phyloP scores from a whole-genome alignment of 2,329 filamentous ascomycete genomes.

The Neoascochyta sp. region DNA sequence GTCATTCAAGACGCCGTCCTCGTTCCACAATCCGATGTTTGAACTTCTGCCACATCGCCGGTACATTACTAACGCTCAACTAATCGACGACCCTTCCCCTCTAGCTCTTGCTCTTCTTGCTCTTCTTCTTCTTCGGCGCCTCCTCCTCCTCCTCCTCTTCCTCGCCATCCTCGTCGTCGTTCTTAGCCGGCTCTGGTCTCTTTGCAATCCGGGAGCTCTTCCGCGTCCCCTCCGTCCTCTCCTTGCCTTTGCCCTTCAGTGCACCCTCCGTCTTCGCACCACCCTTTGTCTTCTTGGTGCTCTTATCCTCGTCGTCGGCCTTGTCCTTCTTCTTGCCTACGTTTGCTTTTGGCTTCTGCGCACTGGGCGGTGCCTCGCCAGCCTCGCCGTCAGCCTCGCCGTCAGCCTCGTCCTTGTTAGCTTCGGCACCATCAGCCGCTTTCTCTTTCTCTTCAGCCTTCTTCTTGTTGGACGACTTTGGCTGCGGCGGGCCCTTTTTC shows the following conservation, averaged over 20 bases:
- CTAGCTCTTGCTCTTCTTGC: conserved; percentile 10
- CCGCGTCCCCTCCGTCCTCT: conserved; percentile 18
- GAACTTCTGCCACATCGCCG: too few relatives aligned
- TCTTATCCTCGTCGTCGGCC: conserved; percentile 11
- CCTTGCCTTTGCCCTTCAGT: conserved; percentile 18
- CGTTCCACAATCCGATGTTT: too few relatives aligned
- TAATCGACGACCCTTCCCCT: too few relatives aligned
- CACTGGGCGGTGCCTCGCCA: conserved; percentile 13
- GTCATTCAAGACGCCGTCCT: too few relatives aligned
- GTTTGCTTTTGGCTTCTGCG: conserved; percentile 22
- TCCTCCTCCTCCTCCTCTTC: conserved; percentile 10
- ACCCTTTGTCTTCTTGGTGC: conserved; percentile 13
- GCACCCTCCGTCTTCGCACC: conserved; percentile 17
- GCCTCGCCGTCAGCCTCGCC: conserved; percentile 11
- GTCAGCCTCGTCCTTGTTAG: conserved; percentile 13
- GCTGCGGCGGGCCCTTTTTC: conserved; percentile 40
- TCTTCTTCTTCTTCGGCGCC: conserved; percentile 19
- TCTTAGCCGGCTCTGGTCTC: conserved; percentile 15
- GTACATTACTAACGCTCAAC: too few relatives aligned
- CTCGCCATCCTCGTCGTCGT: conserved; percentile 15
- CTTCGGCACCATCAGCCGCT: conserved; percentile 17
- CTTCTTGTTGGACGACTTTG: conserved; percentile 28
- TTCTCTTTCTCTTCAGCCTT: conserved; percentile 14
- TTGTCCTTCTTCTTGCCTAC: conserved; percentile 16
- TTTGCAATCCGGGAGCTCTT: conserved; percentile 17